phyloP scores from a whole-genome alignment of 2,329 filamentous ascomycete species.

The Arthrobotrys conoides region DNA sequence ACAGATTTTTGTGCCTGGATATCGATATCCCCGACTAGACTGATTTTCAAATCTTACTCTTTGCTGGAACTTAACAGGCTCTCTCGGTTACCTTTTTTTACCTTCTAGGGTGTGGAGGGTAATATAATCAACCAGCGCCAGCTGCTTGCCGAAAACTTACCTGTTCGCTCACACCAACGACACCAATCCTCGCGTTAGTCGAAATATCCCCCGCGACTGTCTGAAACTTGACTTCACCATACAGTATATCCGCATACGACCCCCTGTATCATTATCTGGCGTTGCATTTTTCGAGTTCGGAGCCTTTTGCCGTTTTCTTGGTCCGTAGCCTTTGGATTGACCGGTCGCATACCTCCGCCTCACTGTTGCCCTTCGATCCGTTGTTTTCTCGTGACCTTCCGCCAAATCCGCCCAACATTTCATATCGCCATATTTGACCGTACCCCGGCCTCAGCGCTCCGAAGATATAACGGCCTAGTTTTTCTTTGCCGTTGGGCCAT shows the following conservation, averaged over 20 bases:
- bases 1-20: slow-evolving; percentile 16
- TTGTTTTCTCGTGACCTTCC: slow-evolving; percentile 45
- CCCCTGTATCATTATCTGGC: slow-evolving; percentile 46
- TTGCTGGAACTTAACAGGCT: slow-evolving; percentile 29
- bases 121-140: slow-evolving; percentile 53
- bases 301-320: slow-evolving; percentile 26
- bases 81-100: slow-evolving; percentile 26
- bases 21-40: slow-evolving; percentile 26
- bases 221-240: slow-evolving; percentile 46
- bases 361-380: slow-evolving; percentile 31
- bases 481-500: slow-evolving; percentile 20
- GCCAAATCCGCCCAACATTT: slow-evolving; percentile 10
- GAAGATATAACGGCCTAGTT: slow-evolving; percentile 11
- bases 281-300: slow-evolving; percentile 41
- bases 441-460: slow-evolving; percentile 34
- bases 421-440: slow-evolving; percentile 30
- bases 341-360: slow-evolving; percentile 53
- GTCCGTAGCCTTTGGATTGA: slow-evolving; percentile 32
- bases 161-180: slow-evolving; percentile 56
- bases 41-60: neutral
- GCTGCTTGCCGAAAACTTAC: slow-evolving; percentile 59
- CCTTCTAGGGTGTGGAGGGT: slow-evolving; percentile 31
- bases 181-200: slow-evolving; percentile 55
- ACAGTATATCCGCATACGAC: slow-evolving; percentile 28
- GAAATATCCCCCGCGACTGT: slow-evolving; percentile 58